These are phyloP conservation scores for Paraconiothyrium brasiliense DNA, from an alignment of 2,329 filamentous ascomycete species.

Conservation along the genomic window DNA sequence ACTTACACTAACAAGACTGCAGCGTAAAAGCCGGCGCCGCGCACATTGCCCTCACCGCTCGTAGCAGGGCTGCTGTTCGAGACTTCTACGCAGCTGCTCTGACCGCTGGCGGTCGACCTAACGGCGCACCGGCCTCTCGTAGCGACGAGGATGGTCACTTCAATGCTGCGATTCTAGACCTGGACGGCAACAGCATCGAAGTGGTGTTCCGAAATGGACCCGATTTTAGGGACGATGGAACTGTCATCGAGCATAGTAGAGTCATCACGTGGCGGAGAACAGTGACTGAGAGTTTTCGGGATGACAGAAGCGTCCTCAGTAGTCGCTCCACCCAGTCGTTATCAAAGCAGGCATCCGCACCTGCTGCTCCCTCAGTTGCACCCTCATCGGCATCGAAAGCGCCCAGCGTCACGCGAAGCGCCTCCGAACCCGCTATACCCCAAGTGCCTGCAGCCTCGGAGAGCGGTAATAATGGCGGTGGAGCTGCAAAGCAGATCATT, in stretches of 20 bases:
- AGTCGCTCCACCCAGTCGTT: constrained; percentile 34
- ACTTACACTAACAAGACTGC: constrained; percentile 37
- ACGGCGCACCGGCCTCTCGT: constrained; percentile 64
- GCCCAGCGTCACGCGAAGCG: constrained; percentile 40
- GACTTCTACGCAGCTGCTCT: constrained; percentile 77
- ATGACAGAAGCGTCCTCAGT: constrained; percentile 44
- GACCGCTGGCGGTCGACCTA: constrained; percentile 69
- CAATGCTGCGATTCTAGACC: constrained; percentile 74
- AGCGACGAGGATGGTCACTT: constrained; percentile 65
- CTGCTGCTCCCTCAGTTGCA: constrained; percentile 38
- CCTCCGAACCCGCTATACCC: constrained; percentile 44
- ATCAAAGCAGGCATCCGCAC: constrained; percentile 32
- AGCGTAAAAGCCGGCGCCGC: constrained; percentile 63
- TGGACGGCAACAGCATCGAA: constrained; percentile 86
- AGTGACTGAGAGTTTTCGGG: constrained; percentile 42
- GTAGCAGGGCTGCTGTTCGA: constrained; percentile 70
- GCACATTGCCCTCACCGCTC: constrained; percentile 74
- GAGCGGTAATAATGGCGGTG: constrained; percentile 54
- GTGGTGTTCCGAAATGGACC: constrained; percentile 69
- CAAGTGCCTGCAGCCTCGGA: constrained; percentile 38
- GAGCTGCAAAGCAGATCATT: constrained; percentile 71
- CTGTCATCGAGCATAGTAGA: constrained; percentile 54
- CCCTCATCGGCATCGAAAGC: constrained; percentile 30
- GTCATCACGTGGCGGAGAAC: constrained; percentile 55
- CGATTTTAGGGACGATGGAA: constrained; percentile 49